phyloP scores from a whole-genome alignment of 2,329 filamentous ascomycete genomes.

The Colletotrichum melonis region DNA sequence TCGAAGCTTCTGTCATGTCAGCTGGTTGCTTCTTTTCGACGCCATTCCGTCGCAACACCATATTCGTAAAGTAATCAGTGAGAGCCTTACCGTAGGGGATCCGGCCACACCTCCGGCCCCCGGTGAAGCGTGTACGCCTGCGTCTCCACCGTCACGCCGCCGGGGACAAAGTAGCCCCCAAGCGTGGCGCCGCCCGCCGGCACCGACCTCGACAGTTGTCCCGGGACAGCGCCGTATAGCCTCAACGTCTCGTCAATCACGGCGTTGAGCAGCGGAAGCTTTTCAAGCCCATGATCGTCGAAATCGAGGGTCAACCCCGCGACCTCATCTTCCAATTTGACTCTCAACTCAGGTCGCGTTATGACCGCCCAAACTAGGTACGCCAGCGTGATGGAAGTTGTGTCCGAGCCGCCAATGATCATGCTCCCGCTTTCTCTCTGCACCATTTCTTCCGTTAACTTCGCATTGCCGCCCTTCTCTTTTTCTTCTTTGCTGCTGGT shows the following conservation, averaged over 20 bases:
- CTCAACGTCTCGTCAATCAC: constrained; percentile 59
- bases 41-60: too few relatives aligned
- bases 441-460: constrained; percentile 45
- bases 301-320: constrained; percentile 38
- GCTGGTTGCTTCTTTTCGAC: neutral
- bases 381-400: constrained; percentile 61
- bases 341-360: constrained; percentile 42
- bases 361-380: constrained; percentile 57
- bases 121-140: constrained; percentile 61
- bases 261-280: constrained; percentile 52
- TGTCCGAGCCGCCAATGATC: constrained; percentile 64
- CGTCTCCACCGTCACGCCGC: constrained; percentile 51
- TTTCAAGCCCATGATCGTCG: constrained; percentile 46
- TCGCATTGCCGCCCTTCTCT: neutral
- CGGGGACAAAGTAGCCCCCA: constrained; percentile 52
- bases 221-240: constrained; percentile 53
- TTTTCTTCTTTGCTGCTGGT: neutral
- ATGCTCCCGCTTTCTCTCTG: constrained; percentile 52
- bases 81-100: constrained; percentile 45
- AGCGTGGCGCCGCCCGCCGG: constrained; percentile 53
- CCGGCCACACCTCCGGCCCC: constrained; percentile 51
- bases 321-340: constrained; percentile 49
- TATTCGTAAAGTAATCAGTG: neutral
- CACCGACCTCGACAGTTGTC: constrained; percentile 51
- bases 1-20: constrained; percentile 13